Base-by-base conservation (phyloP, 805 yeast species). In the Torulaspora microellipsoides region DNA sequence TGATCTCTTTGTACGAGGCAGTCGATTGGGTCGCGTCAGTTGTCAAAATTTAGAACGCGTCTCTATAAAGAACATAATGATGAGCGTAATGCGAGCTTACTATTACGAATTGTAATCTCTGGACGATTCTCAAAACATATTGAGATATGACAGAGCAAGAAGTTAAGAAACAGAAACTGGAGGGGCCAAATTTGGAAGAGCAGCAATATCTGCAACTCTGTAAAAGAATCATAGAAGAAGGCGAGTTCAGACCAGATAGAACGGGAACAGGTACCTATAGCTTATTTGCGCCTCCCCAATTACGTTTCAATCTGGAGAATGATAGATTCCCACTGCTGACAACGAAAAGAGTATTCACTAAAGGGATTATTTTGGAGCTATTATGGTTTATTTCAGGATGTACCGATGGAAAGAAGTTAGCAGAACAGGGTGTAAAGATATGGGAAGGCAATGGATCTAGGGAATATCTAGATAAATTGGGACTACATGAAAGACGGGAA, bases 371-470 rank as follows among this genome's bases (percentile, higher is more conserved):
- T 28, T 80, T 87, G 51, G 99, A 93, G 63, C 71, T 93, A 27
- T 72, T 93, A 11, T 93, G 99, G 99, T 93, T 93, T 59, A 76
- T 93, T 8, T 72, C 79, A 3, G 99, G 98, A 0, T 78, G 82
- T 49, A 93, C 99, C 0, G 95, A 91, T 61, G 95, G 93, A 30
- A 84, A 83, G 52, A 72, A 76, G 49, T 70, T 93, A 34, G 70
- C 83, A 12, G 95, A 83, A 2, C 77, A 83, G 53, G 96, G 95
- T 29, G 95, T 93, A n/a, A 90, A 81, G 59, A 93, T 93, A 43
- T 93, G 99, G 99, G 99, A 93, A 64, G 99, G 99, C 13, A 93
- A 93, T 63, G 99, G 98, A 9, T 85, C 95, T 30, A 73, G 97
- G 48, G 96, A 88, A 64, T 93, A 79, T 62, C 70, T 93, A 42